Percentiles rank a stretch among this genome's conserved stretches.
These are phyloP conservation scores for Hyaloperonospora arabidopsidis DNA, from an alignment of 352 stramenopile genomes.

Conservation along the genomic window DNA sequence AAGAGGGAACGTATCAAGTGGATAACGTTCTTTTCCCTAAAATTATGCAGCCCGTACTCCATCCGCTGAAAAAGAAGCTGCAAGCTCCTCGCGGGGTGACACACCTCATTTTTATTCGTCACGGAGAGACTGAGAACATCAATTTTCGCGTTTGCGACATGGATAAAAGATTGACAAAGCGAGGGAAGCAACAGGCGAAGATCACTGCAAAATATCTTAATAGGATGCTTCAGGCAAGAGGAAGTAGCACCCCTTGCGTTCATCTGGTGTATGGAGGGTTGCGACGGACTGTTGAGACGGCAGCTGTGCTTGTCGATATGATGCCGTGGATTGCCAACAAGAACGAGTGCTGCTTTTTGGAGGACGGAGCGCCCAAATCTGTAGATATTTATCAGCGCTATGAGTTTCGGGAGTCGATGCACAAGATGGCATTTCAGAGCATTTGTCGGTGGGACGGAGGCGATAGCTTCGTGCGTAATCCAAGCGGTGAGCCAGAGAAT, in stretches of 20 bases:
- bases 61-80: slow-evolving; percentile 15
- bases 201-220: slow-evolving; percentile 43
- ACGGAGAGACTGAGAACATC: slow-evolving; percentile 79
- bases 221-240: slow-evolving; percentile 43
- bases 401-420: slow-evolving; percentile 69
- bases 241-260: slow-evolving; percentile 25
- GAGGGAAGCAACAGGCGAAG: slow-evolving; percentile 48
- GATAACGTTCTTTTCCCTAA: slow-evolving; percentile 61
- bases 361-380: slow-evolving; percentile 56
- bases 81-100: slow-evolving; percentile 29
- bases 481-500: slow-evolving; percentile 32
- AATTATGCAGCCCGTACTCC: slow-evolving; percentile 17
- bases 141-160: slow-evolving; percentile 67
- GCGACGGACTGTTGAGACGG: slow-evolving; percentile 61
- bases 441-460: slow-evolving; percentile 51
- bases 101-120: slow-evolving; percentile 64
- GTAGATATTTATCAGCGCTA: slow-evolving; percentile 48
- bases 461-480: slow-evolving; percentile 19
- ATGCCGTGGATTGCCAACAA: slow-evolving; percentile 64
- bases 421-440: slow-evolving; percentile 66
- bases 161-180: slow-evolving; percentile 62
- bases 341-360: slow-evolving; percentile 61
- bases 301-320: slow-evolving; percentile 37
- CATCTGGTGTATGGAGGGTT: slow-evolving; percentile 62
- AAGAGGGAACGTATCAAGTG: slow-evolving; percentile 41